These are phyloP conservation scores for Aureobasidium sp. DNA, from an alignment of 2,329 filamentous ascomycete species.

Conservation along the genomic window DNA sequence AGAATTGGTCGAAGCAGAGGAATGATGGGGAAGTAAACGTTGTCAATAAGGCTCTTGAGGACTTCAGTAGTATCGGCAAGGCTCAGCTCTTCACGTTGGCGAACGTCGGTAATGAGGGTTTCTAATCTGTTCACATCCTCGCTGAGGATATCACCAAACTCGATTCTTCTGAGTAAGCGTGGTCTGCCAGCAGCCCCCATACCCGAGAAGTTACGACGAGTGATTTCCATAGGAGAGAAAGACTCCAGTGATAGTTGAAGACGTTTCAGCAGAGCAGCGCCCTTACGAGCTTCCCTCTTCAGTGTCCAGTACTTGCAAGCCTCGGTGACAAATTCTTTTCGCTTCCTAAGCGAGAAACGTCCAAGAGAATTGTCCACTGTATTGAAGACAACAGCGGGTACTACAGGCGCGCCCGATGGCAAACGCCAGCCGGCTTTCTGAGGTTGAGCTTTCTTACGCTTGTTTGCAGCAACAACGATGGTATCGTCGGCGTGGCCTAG, in stretches of 20 bases:
- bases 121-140: slow-evolving; percentile 72
- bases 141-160: slow-evolving; percentile 73
- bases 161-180: slow-evolving; percentile 72
- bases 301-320: slow-evolving; percentile 97
- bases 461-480: slow-evolving; percentile 51
- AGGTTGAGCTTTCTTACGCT: slow-evolving; percentile 47
- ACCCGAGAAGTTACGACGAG: slow-evolving; percentile 85
- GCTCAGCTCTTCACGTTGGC: slow-evolving; percentile 70
- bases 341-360: slow-evolving; percentile 75
- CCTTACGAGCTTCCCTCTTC: slow-evolving; percentile 86
- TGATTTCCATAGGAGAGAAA: slow-evolving; percentile 96
- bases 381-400: slow-evolving; percentile 81
- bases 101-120: slow-evolving; percentile 61
- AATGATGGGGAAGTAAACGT: slow-evolving; percentile 83
- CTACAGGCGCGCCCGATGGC: slow-evolving; percentile 88
- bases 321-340: slow-evolving; percentile 88
- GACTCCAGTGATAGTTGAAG: slow-evolving; percentile 92
- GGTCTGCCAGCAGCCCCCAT: slow-evolving; percentile 82
- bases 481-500: slow-evolving; percentile 36
- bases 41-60: slow-evolving; percentile 74
- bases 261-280: slow-evolving; percentile 85
- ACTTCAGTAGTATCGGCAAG: slow-evolving; percentile 59
- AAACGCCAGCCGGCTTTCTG: slow-evolving; percentile 78
- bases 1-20: slow-evolving; percentile 70
- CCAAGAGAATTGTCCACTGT: slow-evolving; percentile 76